Base-by-base conservation (phyloP, 2,329 filamentous ascomycete species). In the Ophiostoma sp. region DNA sequence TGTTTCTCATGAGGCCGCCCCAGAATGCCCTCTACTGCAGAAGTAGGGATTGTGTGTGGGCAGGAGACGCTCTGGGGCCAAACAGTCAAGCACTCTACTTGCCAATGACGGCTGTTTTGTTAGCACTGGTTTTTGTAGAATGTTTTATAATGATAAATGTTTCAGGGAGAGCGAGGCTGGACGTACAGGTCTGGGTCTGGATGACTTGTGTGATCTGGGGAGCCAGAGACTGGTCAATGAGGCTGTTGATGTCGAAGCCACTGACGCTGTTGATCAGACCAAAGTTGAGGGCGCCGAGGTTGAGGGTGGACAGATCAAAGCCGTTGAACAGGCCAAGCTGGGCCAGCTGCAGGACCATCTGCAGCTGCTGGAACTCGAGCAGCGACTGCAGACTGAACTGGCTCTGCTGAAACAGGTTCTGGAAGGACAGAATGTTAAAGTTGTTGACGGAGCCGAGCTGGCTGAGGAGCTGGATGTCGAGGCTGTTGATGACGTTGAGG, bases 401-500 rank as follows among this genome's bases (percentile, higher is more conserved):
- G 69, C 68, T 70, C 68, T 67, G 64, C 69, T 72, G 68, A 71
- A 75, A 82, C 73, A 82, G 78, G 70, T 73, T 73, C 75, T 81
- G 76, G 76, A 85, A 81, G 70, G 74, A 71, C 72, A 79, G 74
- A 69, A 84, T 74, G 76, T 84, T 79, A 76, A 85, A 78, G 78
- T 81, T 80, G 79, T 82, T 80, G 77, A 80, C 77, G 73, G 78
- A 72, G 72, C 79, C 79, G 72, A 82, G 79, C 74, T 78, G 74
- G 72, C 77, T 74, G 71, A 85, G 79, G 69, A 81, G 77, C 74
- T 78, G 77, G 64, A 85, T 78, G 72, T 82, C 76, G 72, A 85
- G 77, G 23, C 78, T 74, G 79, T 84, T 83, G 79, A 85, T 74
- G 72, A 78, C 77, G 73, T 83, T 80, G 70, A 81, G 79, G 76